A percentile compares a stretch with the other conserved stretches of the same genome.
phyloP scores from a whole-genome alignment of 306 rosid species.

The apple (Malus domestica) region ASM211411v1 NC_041794.1:15200501-15201000 shows the following conservation, averaged over 20 bases:
- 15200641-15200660: slow-evolving; percentile 74
- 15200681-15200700: slow-evolving; percentile 21
- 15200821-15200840: not conserved
- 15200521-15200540: slow-evolving; percentile 19
- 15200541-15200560: slow-evolving; percentile 7
- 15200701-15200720: not conserved
- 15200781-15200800: not conserved
- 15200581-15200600: slow-evolving; percentile 39
- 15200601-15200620: slow-evolving; percentile 54
- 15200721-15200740: not conserved
- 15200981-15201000: slow-evolving; percentile 85
- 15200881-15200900: not conserved
- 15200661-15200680: slow-evolving; percentile 6
- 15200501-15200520: slow-evolving; percentile 5
- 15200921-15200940: slow-evolving; percentile 62
- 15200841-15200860: not conserved
- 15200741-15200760: not conserved
- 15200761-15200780: not conserved
- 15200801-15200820: slow-evolving; percentile 2
- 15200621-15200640: slow-evolving; percentile 59
- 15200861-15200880: not conserved
- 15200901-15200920: slow-evolving; percentile 60
- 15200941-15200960: slow-evolving; percentile 27
- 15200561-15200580: slow-evolving; percentile 3
- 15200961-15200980: slow-evolving; percentile 25